Evolutionary conservation across 345 rosid species (phyloP).

Genomic region (Lenwebbia sp.): DNA sequence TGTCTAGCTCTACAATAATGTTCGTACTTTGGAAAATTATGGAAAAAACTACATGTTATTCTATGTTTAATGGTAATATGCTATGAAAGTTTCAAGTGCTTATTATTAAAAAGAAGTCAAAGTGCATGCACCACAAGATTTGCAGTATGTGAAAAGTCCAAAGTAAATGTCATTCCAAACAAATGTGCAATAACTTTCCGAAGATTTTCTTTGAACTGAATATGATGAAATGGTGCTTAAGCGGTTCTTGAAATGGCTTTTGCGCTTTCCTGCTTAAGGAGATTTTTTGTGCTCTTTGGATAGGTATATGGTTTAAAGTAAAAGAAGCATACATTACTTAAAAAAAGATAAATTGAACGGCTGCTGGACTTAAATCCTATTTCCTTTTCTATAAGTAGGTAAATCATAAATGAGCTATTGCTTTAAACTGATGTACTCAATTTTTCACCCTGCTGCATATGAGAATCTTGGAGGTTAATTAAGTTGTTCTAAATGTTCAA

Average conservation of each 20-base stretch:
- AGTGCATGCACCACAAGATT: not conserved
- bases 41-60: not conserved
- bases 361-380: not conserved
- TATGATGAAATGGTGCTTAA: not conserved
- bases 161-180: not conserved
- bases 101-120: not conserved
- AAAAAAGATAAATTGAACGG: not conserved
- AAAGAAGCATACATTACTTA: not conserved
- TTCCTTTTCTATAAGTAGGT: not conserved
- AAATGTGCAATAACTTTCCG: not conserved
- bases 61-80: not conserved
- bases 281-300: not conserved
- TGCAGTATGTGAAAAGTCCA: not conserved
- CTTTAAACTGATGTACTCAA: not conserved
- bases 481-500: not conserved
- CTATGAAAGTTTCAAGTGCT: not conserved
- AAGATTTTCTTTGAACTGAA: not conserved
- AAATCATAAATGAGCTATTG: not conserved
- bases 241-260: not conserved
- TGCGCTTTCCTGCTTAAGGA: not conserved
- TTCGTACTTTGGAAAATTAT: not conserved
- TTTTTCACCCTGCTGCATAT: not conserved
- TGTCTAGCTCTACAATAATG: not conserved
- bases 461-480: not conserved
- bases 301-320: not conserved